phyloP scores from a whole-genome alignment of 2,329 filamentous ascomycete species.

The Pyricularia sp. region DNA sequence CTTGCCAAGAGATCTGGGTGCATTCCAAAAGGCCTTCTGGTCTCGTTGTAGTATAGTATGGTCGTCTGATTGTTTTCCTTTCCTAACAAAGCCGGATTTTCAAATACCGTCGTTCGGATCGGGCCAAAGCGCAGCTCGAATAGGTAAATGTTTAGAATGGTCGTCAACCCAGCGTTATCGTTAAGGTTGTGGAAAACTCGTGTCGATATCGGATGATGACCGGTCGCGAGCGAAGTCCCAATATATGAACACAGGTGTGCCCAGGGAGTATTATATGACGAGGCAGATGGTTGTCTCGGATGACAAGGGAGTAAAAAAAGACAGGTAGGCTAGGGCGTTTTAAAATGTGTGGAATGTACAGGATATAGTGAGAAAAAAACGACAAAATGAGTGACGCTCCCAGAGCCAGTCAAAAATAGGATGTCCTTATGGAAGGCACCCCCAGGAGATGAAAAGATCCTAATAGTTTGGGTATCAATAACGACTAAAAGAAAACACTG shows the following conservation, averaged over 20 bases:
- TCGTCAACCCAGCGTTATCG: not conserved
- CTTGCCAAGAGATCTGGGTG: not conserved
- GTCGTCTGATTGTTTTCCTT: not conserved
- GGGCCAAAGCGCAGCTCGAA: not conserved
- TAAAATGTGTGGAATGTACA: not conserved
- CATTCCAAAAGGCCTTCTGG: not conserved
- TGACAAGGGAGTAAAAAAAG: not conserved
- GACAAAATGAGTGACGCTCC: not conserved
- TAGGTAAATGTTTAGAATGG: not conserved
- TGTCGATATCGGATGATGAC: not conserved
- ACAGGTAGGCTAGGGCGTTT: not conserved
- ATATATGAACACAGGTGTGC: not conserved
- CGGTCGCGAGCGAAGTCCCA: not conserved
- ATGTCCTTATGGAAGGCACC: not conserved
- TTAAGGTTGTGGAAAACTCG: not conserved
- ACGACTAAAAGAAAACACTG: conserved; percentile 1
- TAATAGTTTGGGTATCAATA: not conserved
- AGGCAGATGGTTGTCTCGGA: not conserved
- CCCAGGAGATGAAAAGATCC: not conserved
- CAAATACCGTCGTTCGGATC: not conserved
- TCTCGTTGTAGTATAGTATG: not conserved
- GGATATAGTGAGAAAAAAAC: not conserved
- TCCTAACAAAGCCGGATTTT: not conserved
- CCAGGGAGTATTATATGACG: not conserved
- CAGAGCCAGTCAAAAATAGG: conserved; percentile 1